Conservation (phyloP, 495 filamentous ascomycete species). For the Ramalina intermedia region DNA sequence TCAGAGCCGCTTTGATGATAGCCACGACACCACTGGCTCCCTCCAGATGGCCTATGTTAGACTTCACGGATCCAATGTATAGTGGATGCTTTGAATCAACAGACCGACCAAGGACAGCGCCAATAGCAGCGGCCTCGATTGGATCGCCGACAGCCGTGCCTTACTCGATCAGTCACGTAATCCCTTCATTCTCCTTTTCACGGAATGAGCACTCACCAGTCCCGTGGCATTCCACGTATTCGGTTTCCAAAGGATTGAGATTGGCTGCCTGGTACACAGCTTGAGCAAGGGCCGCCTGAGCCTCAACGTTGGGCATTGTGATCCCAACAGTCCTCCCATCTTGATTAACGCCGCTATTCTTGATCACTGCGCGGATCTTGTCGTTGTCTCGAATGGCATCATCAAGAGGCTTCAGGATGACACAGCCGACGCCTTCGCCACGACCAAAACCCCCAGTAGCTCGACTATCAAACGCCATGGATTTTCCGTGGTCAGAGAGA, state of each 20-base stretch:
- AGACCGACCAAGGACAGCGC: slow-evolving; percentile 27
- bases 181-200: slow-evolving; percentile 12
- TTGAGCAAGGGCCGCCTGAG: slow-evolving; percentile 14
- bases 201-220: neutral
- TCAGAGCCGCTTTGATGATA: slow-evolving; percentile 33
- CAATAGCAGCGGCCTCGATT: neutral
- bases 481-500: slow-evolving; percentile 18
- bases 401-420: slow-evolving; percentile 26
- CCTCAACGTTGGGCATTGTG: slow-evolving; percentile 17
- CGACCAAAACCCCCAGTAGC: slow-evolving; percentile 23
- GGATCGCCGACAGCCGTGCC: slow-evolving; percentile 21
- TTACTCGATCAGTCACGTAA: slow-evolving; percentile 12
- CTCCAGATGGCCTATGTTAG: slow-evolving; percentile 5
- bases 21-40: slow-evolving; percentile 11
- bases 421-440: slow-evolving; percentile 21
- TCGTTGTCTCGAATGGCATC: slow-evolving; percentile 25
- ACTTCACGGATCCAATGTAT: neutral
- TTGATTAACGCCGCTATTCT: slow-evolving; percentile 22
- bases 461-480: slow-evolving; percentile 20
- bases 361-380: slow-evolving; percentile 23
- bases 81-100: slow-evolving; percentile 23
- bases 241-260: slow-evolving; percentile 11
- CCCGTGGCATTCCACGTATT: slow-evolving; percentile 26
- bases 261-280: slow-evolving; percentile 7
- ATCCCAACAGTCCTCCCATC: slow-evolving; percentile 24